phyloP scores from a whole-genome alignment of 2,329 filamentous ascomycete species.

The Alternaria arbusti region DNA sequence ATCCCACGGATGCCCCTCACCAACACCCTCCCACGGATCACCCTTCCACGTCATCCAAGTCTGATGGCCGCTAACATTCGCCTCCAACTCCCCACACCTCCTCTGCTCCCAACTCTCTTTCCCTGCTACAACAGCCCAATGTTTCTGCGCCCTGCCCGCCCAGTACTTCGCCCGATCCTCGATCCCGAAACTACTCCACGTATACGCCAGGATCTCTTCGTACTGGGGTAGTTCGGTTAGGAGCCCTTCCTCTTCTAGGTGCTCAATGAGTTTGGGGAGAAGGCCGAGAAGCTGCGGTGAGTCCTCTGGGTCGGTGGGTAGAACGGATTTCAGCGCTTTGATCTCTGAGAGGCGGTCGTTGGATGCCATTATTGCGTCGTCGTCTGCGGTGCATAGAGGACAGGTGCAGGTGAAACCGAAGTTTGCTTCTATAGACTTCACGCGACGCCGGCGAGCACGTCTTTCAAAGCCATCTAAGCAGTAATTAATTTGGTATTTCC shows the following conservation, averaged over 20 bases:
- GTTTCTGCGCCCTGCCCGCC: conserved; percentile 31
- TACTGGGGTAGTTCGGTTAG: conserved; percentile 32
- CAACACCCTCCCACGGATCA: conserved; percentile 25
- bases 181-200: conserved; percentile 35
- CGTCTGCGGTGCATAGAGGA: conserved; percentile 32
- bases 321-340: conserved; percentile 27
- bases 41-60: conserved; percentile 38
- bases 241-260: conserved; percentile 37
- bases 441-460: conserved; percentile 22
- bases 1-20: conserved; percentile 16
- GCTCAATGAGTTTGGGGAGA: conserved; percentile 31
- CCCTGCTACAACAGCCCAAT: conserved; percentile 36
- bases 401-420: conserved; percentile 43
- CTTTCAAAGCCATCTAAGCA: conserved; percentile 35
- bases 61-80: conserved; percentile 30
- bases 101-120: conserved; percentile 33
- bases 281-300: conserved; percentile 29
- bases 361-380: conserved; percentile 22
- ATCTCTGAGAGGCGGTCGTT: conserved; percentile 37
- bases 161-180: conserved; percentile 36
- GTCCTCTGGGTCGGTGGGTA: conserved; percentile 27
- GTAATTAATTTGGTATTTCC: no score
- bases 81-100: conserved; percentile 28
- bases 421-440: conserved; percentile 24
- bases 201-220: conserved; percentile 44